phyloP scores from a whole-genome alignment of 768 basidiomycete genomes.

The Suillus paluster region DNA sequence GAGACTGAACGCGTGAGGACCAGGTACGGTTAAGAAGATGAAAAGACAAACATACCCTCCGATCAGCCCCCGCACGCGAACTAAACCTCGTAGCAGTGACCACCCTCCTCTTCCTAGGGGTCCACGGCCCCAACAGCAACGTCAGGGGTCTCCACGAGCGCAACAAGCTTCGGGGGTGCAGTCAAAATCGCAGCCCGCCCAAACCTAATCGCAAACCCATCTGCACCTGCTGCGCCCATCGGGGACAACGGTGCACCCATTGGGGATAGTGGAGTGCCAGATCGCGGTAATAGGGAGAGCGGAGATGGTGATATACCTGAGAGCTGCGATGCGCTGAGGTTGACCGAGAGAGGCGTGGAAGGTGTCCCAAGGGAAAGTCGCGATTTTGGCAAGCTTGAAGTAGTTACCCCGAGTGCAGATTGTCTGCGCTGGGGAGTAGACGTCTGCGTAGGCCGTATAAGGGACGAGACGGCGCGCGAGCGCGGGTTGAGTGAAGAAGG shows the following conservation, averaged over 20 bases:
- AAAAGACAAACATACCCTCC: constrained; percentile 59
- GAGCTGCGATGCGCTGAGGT: background rate
- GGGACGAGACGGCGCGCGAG: constrained; percentile 52
- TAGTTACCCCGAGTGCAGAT: constrained; percentile 30
- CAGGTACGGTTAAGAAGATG: background rate
- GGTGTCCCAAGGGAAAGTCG: constrained; percentile 50
- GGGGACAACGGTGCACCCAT: constrained; percentile 30
- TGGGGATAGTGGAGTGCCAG: constrained; percentile 40
- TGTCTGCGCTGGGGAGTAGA: constrained; percentile 45
- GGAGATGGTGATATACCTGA: constrained; percentile 1
- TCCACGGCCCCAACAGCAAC: constrained; percentile 91
- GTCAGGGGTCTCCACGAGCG: constrained; percentile 85
- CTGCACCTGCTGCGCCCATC: constrained; percentile 26
- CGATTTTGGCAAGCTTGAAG: constrained; percentile 39
- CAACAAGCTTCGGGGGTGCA: constrained; percentile 82
- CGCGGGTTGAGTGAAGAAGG: constrained; percentile 37
- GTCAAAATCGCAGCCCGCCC: constrained; percentile 79
- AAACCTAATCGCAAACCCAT: constrained; percentile 52
- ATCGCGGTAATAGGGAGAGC: constrained; percentile 32
- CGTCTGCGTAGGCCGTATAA: constrained; percentile 59
- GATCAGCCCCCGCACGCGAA: constrained; percentile 78
- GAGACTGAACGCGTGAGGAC: constrained; percentile 4
- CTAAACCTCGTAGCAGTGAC: constrained; percentile 90
- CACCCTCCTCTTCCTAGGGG: constrained; percentile 78
- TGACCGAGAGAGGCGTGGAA: constrained; percentile 43